These are phyloP conservation scores for Tirmania nivea DNA, from an alignment of 495 filamentous ascomycete species.

Conservation along the genomic window DNA sequence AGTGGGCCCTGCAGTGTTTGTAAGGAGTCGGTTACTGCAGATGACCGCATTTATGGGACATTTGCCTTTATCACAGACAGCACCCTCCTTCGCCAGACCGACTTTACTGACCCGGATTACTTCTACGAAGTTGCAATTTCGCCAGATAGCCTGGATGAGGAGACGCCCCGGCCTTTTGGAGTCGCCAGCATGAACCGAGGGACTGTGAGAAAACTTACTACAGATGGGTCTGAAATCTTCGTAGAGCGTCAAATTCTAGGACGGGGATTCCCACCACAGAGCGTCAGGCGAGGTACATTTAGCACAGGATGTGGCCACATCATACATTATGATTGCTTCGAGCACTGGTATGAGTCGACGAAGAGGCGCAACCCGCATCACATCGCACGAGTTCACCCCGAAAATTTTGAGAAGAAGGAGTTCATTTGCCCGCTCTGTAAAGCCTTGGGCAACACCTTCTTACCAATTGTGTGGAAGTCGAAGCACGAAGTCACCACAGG, in stretches of 20 bases:
- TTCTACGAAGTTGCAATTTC: constrained; percentile 61
- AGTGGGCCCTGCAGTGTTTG: constrained; percentile 85
- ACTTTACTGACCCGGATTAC: constrained; percentile 58
- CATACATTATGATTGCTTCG: constrained; percentile 95
- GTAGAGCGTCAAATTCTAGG: constrained; percentile 64
- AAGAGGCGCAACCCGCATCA: constrained; percentile 66
- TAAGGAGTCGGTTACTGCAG: constrained; percentile 73
- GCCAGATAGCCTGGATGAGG: constrained; percentile 57
- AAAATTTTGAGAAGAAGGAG: constrained; percentile 50
- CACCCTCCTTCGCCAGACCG: constrained; percentile 66
- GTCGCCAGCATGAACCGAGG: constrained; percentile 68
- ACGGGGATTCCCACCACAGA: constrained; percentile 58
- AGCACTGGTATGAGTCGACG: constrained; percentile 65
- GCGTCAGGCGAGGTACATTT: constrained; percentile 53
- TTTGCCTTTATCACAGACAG: constrained; percentile 79
- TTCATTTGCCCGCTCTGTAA: constrained; percentile 98
- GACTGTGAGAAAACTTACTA: constrained; percentile 49
- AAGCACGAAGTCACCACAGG: constrained; percentile 66
- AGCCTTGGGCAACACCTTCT: constrained; percentile 81
- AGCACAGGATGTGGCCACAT: constrained; percentile 88
- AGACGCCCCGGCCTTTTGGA: constrained; percentile 66
- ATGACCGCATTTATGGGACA: constrained; percentile 70
- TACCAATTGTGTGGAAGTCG: constrained; percentile 88
- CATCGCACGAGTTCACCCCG: constrained; percentile 81
- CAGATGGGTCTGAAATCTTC: constrained; percentile 44